Evolutionary conservation across 441 rosid species (phyloP), one percentile per base, ranked within the genome.

Genomic region (Adansonia madagascariensis): DNA sequence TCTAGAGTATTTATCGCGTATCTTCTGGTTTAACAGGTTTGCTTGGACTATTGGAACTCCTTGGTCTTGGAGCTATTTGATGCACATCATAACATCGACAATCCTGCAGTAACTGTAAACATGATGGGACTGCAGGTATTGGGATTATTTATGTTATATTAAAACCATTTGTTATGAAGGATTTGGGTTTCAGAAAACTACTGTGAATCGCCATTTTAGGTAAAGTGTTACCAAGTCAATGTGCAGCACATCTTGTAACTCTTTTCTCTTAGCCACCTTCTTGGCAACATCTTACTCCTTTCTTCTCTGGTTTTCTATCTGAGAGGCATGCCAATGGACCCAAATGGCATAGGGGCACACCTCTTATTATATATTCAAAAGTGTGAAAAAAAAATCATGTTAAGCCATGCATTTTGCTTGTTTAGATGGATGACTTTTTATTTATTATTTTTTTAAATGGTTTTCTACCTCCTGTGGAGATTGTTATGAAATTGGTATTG

Each of bases 11-110:
- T 31, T 55, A 61, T 55, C 53, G 8, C 68, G 47, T 55, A 10
- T 82, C 31, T n/a, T 79, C 22, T 71, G 64, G 39, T 46, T 86
- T 79, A 41, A 74, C 84, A 97, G 99, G 99, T 95, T 77, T 97
- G 99, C 86, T 85, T 97, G 95, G 99, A 97, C 79, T 97, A 94
- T 71, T 95, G 99, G 99, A 97, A 97, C 75, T 80, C 91, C 50
- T 84, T 94, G 79, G 98, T 97, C 74, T 83, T 88, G 87, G 97
- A 91, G 88, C 95, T 95, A 44, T 97, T 93, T 83, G 95, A 93
- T 83, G 91, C 92, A 41, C 96, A 90, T 71, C 91, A 92, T 83
- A 95, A 91, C 86, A 72, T 91, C 71, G 99, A 95, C 77, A 92
- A 93, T 86, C 98, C 98, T 72, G 94, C 96, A 17, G 91, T 89